Percentiles rank a stretch among this genome's conserved stretches.
Evolutionary conservation across 1,284 basidiomycete genomes (phyloP).

Genomic region (Malassezia arunalokei): DNA sequence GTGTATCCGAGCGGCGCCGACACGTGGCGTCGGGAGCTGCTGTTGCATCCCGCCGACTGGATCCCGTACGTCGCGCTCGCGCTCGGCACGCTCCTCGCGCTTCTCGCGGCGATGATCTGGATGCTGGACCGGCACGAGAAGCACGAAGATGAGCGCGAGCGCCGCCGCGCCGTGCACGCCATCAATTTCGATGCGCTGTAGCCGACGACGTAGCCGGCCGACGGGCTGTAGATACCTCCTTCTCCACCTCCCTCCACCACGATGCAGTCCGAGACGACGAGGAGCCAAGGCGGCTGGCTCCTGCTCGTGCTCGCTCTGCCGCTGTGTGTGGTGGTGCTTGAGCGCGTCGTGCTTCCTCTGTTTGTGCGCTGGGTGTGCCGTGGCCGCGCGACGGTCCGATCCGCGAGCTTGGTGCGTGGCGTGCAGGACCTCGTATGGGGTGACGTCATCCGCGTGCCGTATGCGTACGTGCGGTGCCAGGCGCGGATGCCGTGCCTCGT

Average conservation of each 20-base stretch:
- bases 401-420: constrained; percentile 2
- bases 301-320: constrained; percentile 3
- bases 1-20: constrained; percentile 57
- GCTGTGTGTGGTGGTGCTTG: not conserved
- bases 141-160: constrained; percentile 82
- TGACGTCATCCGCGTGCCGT: no score
- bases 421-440: constrained; percentile 7
- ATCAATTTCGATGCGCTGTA: constrained; percentile 92
- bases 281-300: not conserved
- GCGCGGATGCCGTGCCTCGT: not conserved
- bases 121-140: constrained; percentile 78
- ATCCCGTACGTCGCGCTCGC: constrained; percentile 89
- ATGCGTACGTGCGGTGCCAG: not conserved
- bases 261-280: not conserved
- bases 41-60: constrained; percentile 88
- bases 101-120: constrained; percentile 70
- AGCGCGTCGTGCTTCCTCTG: constrained; percentile 4
- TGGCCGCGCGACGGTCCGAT: constrained; percentile 1
- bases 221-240: no score
- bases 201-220: not conserved
- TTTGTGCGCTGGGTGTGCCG: not conserved
- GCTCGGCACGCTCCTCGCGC: constrained; percentile 60
- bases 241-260: not conserved
- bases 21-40: constrained; percentile 77
- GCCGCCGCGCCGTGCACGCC: constrained; percentile 72